These are phyloP conservation scores for Candida gigantensis DNA, from an alignment of 1,139 yeast species.

Conservation along the genomic window DNA sequence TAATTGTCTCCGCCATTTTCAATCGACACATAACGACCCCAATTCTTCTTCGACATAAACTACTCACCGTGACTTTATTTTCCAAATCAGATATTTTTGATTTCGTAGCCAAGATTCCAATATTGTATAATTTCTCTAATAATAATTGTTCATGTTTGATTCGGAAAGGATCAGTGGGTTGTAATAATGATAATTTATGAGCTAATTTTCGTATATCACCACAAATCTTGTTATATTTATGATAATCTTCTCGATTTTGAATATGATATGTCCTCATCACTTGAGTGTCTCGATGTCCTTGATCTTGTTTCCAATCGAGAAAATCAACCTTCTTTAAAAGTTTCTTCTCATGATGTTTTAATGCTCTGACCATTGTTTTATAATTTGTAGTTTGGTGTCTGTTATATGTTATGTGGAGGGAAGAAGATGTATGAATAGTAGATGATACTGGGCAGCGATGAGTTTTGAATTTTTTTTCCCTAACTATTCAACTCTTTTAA, in stretches of 20 bases:
- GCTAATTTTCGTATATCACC: slow-evolving; percentile 90
- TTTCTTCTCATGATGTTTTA: slow-evolving; percentile 94
- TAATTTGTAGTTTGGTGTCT: too few relatives aligned
- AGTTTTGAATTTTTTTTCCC: too few relatives aligned
- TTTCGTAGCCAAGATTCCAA: slow-evolving; percentile 84
- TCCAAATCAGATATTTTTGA: slow-evolving; percentile 93
- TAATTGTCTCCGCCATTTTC: slow-evolving; percentile 88
- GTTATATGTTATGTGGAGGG: not conserved
- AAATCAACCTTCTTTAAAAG: slow-evolving; percentile 94
- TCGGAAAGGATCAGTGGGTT: slow-evolving; percentile 84
- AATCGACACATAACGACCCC: slow-evolving; percentile 95
- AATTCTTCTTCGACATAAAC: slow-evolving; percentile 86
- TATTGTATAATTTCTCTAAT: slow-evolving; percentile 79
- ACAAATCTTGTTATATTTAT: slow-evolving; percentile 86
- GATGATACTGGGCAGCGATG: too few relatives aligned
- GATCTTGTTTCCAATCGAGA: slow-evolving; percentile 96
- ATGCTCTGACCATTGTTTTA: slow-evolving; percentile 82
- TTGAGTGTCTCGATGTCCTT: slow-evolving; percentile 91
- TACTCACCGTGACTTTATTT: slow-evolving; percentile 87
- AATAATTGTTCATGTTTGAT: slow-evolving; percentile 83
- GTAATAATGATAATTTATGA: slow-evolving; percentile 76
- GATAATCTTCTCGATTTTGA: slow-evolving; percentile 94
- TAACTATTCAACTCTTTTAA: too few relatives aligned
- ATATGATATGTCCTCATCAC: slow-evolving; percentile 94
- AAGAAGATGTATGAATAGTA: not conserved